Percentiles rank a stretch among this genome's conserved stretches.
Conservation (phyloP, 2,329 filamentous ascomycete species). For the Chaetomium sp. region DNA sequence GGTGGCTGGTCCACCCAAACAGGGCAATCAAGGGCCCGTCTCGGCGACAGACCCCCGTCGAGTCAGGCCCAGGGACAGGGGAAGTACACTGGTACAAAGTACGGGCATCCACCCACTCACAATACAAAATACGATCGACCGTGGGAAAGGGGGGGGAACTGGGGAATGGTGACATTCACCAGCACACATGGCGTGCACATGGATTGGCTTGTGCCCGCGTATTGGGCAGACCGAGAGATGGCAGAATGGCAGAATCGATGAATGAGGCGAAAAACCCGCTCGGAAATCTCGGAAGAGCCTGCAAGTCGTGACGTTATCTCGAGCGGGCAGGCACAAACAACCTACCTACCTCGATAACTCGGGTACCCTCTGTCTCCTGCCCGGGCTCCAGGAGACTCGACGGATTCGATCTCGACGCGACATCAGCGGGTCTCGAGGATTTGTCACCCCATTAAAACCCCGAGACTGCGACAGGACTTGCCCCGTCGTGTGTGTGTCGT, state of each 20-base stretch:
- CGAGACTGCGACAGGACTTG: not conserved
- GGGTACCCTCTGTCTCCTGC: no score
- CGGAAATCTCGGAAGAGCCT: slow-evolving; percentile 4
- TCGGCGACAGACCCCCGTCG: slow-evolving; percentile 13
- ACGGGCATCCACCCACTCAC: no score
- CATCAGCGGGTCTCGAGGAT: not conserved
- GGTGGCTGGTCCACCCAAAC: slow-evolving; percentile 12
- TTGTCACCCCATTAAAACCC: not conserved
- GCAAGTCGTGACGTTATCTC: no score
- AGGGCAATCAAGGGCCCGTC: slow-evolving; percentile 20
- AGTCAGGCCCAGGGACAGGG: slow-evolving; percentile 19
- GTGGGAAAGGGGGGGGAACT: not conserved
- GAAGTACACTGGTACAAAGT: slow-evolving; percentile 8
- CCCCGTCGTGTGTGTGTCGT: slow-evolving; percentile 8
- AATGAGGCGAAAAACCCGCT: not conserved
- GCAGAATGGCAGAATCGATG: not conserved
- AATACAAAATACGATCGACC: not conserved
- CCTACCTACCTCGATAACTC: no score
- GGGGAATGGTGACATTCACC: slow-evolving; percentile 17
- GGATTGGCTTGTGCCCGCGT: slow-evolving; percentile 15
- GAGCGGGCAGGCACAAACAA: not conserved
- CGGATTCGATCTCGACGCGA: slow-evolving; percentile 1
- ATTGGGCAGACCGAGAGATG: slow-evolving; percentile 4
- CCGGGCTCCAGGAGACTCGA: not conserved
- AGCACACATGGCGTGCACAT: slow-evolving; percentile 27